Conservation (phyloP, 2,329 filamentous ascomycete species). For the Xylaria sp. region DNA sequence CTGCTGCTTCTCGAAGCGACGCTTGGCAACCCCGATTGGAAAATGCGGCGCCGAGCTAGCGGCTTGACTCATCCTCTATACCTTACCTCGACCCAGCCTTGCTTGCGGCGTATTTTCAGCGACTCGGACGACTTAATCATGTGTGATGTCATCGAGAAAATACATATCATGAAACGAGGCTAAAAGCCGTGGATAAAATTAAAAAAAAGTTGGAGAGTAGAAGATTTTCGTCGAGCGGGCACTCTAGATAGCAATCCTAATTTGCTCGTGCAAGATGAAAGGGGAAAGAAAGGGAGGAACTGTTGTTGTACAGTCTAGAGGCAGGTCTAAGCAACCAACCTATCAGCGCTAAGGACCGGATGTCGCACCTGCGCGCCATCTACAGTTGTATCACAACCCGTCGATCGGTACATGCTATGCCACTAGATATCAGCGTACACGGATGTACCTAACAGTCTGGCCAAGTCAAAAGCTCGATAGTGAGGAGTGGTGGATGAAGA, state of each 20-base stretch:
- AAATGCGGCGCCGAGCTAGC: neutral
- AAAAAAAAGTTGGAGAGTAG: neutral
- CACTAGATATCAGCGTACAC: no score
- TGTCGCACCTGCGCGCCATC: no score
- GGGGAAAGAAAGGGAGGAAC: neutral
- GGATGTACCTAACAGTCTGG: no score
- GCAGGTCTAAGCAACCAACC: neutral
- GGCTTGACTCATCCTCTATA: neutral
- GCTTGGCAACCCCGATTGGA: neutral
- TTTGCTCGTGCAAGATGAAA: conserved; percentile 12
- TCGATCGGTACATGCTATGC: no score
- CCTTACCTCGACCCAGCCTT: neutral
- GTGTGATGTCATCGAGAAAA: neutral
- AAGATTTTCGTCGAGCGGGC: neutral
- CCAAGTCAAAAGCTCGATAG: no score
- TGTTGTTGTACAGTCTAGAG: neutral
- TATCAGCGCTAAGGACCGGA: no score
- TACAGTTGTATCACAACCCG: no score
- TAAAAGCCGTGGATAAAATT: neutral
- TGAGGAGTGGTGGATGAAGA: no score
- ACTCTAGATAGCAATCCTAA: neutral
- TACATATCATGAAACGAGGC: neutral
- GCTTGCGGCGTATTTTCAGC: neutral
- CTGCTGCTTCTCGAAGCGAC: neutral
- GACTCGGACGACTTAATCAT: neutral